These are phyloP conservation scores for Salvia splendens DNA, from an alignment of 257 asterid genomes.

Conservation along the genomic window DNA sequence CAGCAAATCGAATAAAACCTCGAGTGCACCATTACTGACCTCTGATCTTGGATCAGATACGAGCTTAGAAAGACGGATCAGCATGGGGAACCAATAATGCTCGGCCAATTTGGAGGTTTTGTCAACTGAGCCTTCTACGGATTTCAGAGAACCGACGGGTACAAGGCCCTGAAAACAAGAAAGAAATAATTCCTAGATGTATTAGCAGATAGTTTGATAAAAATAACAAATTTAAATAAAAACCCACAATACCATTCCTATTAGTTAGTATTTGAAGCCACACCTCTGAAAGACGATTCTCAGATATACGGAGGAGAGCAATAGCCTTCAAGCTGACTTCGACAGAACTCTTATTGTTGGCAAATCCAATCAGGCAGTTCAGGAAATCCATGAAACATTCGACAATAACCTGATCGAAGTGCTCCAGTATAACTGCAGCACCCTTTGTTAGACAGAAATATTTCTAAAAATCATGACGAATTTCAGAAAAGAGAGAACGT, in stretches of 20 bases:
- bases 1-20: constrained; percentile 95
- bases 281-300: constrained; percentile 99
- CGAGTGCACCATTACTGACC: constrained; percentile 95
- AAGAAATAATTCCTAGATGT: constrained; percentile 7
- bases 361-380: constrained; percentile 92
- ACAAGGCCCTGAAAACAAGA: constrained; percentile 65
- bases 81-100: constrained; percentile 95
- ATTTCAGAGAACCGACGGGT: constrained; percentile 76
- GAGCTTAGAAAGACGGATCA: constrained; percentile 90
- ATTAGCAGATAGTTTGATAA: neutral
- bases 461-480: constrained; percentile 23
- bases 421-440: constrained; percentile 91
- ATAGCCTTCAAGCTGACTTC: constrained; percentile 95
- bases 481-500: constrained; percentile 19
- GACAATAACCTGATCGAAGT: constrained; percentile 87
- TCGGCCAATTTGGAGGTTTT: constrained; percentile 67
- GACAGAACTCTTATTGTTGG: constrained; percentile 75
- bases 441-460: constrained; percentile 38
- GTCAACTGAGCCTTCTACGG: constrained; percentile 52
- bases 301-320: constrained; percentile 98
- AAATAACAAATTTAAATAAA: neutral
- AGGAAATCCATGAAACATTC: constrained; percentile 97
- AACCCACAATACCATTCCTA: too few relatives aligned
- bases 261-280: constrained; percentile 30
- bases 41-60: constrained; percentile 95